Percentiles rank a stretch among this genome's conserved stretches.
Evolutionary conservation across 164 flowering plant genomes (phyloP).

Genomic region (Liquidambar formosana): DNA sequence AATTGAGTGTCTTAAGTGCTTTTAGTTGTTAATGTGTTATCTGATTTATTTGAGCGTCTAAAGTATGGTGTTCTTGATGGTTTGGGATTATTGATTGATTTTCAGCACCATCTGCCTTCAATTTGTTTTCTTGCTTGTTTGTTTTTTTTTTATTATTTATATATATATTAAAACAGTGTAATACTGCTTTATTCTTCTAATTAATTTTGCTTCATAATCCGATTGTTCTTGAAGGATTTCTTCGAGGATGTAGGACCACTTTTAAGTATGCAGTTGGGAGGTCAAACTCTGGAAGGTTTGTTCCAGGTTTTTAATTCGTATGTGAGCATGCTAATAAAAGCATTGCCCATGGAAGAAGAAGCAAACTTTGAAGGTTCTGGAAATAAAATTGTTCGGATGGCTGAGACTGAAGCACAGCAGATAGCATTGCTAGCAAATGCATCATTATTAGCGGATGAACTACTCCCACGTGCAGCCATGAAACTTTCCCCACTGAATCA

Average conservation of each 20-base stretch:
- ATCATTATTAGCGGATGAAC: slow-evolving; percentile 86
- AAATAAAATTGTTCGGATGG: slow-evolving; percentile 80
- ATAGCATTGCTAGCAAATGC: slow-evolving; percentile 92
- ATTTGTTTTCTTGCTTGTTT: too few relatives aligned
- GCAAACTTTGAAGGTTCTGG: slow-evolving; percentile 68
- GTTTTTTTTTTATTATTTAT: too few relatives aligned
- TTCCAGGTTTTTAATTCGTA: slow-evolving; percentile 77
- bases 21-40: not conserved
- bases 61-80: not conserved
- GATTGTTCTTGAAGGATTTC: slow-evolving; percentile 60
- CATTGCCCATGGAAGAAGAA: slow-evolving; percentile 89
- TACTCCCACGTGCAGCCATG: slow-evolving; percentile 92
- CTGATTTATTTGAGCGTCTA: not conserved
- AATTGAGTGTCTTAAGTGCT: not conserved
- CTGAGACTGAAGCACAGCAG: slow-evolving; percentile 94
- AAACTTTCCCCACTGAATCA: slow-evolving; percentile 65
- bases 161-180: too few relatives aligned
- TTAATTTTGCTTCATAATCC: slow-evolving; percentile 5
- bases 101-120: not conserved
- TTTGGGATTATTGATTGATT: not conserved
- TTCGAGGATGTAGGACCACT: slow-evolving; percentile 98
- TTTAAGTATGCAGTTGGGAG: slow-evolving; percentile 82
- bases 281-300: slow-evolving; percentile 80
- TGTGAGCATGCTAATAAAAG: slow-evolving; percentile 77
- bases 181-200: not conserved